These are phyloP conservation scores for Mycena crocata DNA, from an alignment of 768 basidiomycete genomes.

Conservation along the genomic window DNA sequence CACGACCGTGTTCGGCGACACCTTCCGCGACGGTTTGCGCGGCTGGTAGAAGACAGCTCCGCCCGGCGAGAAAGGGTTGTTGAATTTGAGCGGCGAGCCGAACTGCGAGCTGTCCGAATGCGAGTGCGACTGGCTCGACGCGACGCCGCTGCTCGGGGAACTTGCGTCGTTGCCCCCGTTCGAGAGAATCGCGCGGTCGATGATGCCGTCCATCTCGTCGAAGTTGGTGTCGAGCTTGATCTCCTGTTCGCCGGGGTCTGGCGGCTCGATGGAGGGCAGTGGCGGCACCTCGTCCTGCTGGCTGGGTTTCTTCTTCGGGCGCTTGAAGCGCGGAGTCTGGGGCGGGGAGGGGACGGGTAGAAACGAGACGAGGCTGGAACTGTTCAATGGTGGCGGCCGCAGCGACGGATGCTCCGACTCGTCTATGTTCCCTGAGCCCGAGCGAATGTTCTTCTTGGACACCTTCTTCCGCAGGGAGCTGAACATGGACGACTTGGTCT, in stretches of 20 bases:
- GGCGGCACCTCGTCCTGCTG: slow-evolving; percentile 45
- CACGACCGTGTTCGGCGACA: slow-evolving; percentile 64
- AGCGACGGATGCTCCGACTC: slow-evolving; percentile 54
- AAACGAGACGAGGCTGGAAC: slow-evolving; percentile 38
- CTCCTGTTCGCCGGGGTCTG: slow-evolving; percentile 47
- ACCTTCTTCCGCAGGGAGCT: slow-evolving; percentile 54
- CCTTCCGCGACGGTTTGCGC: slow-evolving; percentile 46
- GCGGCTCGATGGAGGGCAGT: slow-evolving; percentile 45
- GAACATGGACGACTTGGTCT: slow-evolving; percentile 62
- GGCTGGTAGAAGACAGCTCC: slow-evolving; percentile 13
- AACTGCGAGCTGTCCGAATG: slow-evolving; percentile 44
- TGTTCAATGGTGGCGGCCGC: slow-evolving; percentile 47
- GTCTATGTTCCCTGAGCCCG: slow-evolving; percentile 37
- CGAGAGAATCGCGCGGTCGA: slow-evolving; percentile 58
- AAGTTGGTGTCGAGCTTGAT: slow-evolving; percentile 75
- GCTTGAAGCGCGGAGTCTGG: slow-evolving; percentile 35
- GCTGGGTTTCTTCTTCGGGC: slow-evolving; percentile 46
- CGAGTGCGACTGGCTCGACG: slow-evolving; percentile 47
- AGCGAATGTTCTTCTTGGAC: slow-evolving; percentile 54
- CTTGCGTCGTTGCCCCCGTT: slow-evolving; percentile 46
- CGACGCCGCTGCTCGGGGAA: slow-evolving; percentile 58
- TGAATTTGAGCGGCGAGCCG: slow-evolving; percentile 48
- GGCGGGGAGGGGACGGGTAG: slow-evolving; percentile 34
- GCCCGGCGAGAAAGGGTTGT: slow-evolving; percentile 54
- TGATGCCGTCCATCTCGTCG: slow-evolving; percentile 85